A percentile compares a stretch with the other conserved stretches of the same genome.
Conservation (phyloP, 805 yeast genomes). For the Clavispora vitiphila region DNA sequence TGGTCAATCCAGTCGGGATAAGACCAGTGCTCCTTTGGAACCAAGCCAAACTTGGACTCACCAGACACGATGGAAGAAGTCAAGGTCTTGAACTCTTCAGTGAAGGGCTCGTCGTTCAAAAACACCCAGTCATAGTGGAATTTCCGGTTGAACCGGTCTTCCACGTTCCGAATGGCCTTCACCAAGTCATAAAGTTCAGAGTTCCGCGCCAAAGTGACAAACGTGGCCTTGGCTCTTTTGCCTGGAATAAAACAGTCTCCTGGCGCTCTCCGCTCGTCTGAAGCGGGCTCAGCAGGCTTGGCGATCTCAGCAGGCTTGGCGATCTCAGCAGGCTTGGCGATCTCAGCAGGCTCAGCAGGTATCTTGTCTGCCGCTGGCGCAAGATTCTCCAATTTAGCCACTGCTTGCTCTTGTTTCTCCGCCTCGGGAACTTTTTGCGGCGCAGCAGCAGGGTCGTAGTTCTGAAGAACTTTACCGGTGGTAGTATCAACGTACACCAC, state of each 20-base stretch:
- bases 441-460: background rate
- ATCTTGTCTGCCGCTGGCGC: background rate
- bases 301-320: constrained; percentile 2
- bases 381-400: no score
- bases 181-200: constrained; percentile 10
- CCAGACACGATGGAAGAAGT: constrained; percentile 17
- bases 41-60: constrained; percentile 14
- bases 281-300: background rate
- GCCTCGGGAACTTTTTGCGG: background rate
- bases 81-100: constrained; percentile 17
- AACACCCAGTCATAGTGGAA: constrained; percentile 25
- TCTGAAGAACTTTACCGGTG: constrained; percentile 9
- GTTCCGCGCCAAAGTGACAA: constrained; percentile 15
- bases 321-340: background rate
- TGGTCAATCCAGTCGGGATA: constrained; percentile 18
- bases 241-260: constrained; percentile 9
- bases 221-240: constrained; percentile 11
- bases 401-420: background rate
- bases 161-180: constrained; percentile 18
- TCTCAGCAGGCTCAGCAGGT: background rate
- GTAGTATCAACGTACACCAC: constrained; percentile 14
- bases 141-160: constrained; percentile 18
- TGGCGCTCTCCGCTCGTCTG: background rate
- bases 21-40: constrained; percentile 20
- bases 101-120: constrained; percentile 20